These are phyloP conservation scores for Hortiboletus campestris DNA, from an alignment of 768 basidiomycete genomes.

Conservation along the genomic window DNA sequence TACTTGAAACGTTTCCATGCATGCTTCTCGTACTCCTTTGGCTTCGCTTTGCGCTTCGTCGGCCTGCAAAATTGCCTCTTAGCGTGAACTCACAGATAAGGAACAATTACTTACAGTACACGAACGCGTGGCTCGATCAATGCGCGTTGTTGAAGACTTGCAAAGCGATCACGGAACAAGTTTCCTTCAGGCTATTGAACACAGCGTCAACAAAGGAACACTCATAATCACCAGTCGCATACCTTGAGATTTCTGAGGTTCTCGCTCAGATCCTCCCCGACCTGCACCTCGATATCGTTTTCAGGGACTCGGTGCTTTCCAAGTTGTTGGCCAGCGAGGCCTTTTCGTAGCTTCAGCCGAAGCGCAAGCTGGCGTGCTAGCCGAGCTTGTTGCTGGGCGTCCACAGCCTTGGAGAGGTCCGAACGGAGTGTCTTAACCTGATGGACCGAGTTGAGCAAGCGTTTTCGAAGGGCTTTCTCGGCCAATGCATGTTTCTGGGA, in stretches of 20 bases:
- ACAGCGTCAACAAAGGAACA: neutral
- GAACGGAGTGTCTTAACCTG: slow-evolving; percentile 54
- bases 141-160: slow-evolving; percentile 84
- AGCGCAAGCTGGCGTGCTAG: slow-evolving; percentile 40
- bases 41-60: slow-evolving; percentile 39
- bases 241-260: slow-evolving; percentile 83
- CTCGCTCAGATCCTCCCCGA: slow-evolving; percentile 88
- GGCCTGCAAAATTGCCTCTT: slow-evolving; percentile 15
- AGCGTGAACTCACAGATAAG: slow-evolving; percentile 24
- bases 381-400: slow-evolving; percentile 38
- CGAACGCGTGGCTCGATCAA: slow-evolving; percentile 84
- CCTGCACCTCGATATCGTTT: slow-evolving; percentile 74
- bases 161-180: slow-evolving; percentile 84
- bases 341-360: slow-evolving; percentile 53
- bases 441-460: slow-evolving; percentile 56
- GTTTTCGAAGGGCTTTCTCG: slow-evolving; percentile 58
- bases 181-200: slow-evolving; percentile 82
- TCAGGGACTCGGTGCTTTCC: slow-evolving; percentile 79
- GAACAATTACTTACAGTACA: slow-evolving; percentile 50
- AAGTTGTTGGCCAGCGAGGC: slow-evolving; percentile 70
- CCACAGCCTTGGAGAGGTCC: slow-evolving; percentile 34
- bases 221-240: slow-evolving; percentile 16
- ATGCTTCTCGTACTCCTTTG: slow-evolving; percentile 74
- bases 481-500: slow-evolving; percentile 62
- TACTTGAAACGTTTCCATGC: slow-evolving; percentile 73